Evolutionary conservation across 768 basidiomycete genomes (phyloP).

Genomic region (Asterophora parasitica): DNA sequence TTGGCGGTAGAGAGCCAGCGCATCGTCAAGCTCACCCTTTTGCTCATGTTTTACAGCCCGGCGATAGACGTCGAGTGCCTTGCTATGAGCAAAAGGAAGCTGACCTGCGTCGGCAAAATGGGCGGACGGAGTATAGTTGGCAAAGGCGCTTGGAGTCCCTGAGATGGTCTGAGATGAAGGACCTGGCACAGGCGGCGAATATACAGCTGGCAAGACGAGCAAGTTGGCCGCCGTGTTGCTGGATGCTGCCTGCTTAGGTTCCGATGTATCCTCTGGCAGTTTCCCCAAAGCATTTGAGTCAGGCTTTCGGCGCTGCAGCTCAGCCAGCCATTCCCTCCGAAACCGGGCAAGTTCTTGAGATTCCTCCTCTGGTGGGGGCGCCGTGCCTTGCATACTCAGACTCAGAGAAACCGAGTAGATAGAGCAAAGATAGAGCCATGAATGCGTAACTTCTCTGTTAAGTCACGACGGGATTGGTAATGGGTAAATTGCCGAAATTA

Average conservation of each 20-base stretch:
- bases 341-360: constrained; percentile 63
- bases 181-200: constrained; percentile 7
- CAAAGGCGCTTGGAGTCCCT: constrained; percentile 13
- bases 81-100: constrained; percentile 32
- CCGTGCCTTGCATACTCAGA: constrained; percentile 16
- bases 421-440: too few relatives aligned
- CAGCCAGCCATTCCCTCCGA: constrained; percentile 69
- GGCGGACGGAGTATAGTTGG: constrained; percentile 19
- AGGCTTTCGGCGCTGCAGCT: constrained; percentile 43
- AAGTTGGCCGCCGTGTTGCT: constrained; percentile 2
- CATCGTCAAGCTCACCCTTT: constrained; percentile 67
- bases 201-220: background rate
- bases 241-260: background rate
- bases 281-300: constrained; percentile 4
- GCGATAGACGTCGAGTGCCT: constrained; percentile 63
- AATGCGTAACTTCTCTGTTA: constrained; percentile 6
- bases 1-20: constrained; percentile 69
- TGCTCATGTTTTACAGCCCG: constrained; percentile 73
- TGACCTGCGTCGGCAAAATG: constrained; percentile 17
- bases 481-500: background rate
- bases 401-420: too few relatives aligned
- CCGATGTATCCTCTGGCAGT: constrained; percentile 1
- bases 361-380: constrained; percentile 32
- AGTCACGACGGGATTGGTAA: background rate
- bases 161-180: constrained; percentile 18